Conservation (phyloP, 2,329 filamentous ascomycete species). For the Colletotrichum magnum region DNA sequence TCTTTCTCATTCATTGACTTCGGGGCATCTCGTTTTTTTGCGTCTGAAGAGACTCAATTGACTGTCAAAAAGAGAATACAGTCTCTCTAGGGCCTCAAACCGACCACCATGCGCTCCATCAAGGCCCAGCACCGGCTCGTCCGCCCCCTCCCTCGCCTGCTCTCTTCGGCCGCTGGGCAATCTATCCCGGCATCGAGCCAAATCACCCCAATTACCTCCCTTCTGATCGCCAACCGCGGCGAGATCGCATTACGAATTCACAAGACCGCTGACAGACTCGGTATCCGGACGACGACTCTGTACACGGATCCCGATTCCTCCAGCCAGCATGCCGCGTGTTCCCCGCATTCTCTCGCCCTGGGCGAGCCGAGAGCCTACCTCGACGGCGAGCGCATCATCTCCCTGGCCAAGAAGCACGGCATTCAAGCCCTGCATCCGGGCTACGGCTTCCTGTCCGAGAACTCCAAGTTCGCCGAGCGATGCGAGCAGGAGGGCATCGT, state of each 20-base stretch:
- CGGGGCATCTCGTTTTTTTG: background rate
- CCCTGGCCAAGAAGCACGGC: constrained; percentile 85
- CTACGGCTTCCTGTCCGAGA: constrained; percentile 96
- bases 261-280: constrained; percentile 87
- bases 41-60: constrained; percentile 9
- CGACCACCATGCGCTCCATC: constrained; percentile 67
- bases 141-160: constrained; percentile 57
- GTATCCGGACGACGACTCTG: constrained; percentile 92
- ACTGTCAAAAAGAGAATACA: background rate
- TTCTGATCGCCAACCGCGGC: constrained; percentile 96
- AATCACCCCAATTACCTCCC: constrained; percentile 75
- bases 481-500: constrained; percentile 92
- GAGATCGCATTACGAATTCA: constrained; percentile 97
- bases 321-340: constrained; percentile 90
- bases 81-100: background rate
- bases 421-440: constrained; percentile 96
- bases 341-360: constrained; percentile 86
- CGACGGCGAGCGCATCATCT: constrained; percentile 92
- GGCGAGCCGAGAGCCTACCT: constrained; percentile 89
- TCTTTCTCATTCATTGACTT: background rate
- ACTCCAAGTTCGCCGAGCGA: constrained; percentile 88
- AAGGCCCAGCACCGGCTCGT: constrained; percentile 65
- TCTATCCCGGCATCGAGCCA: constrained; percentile 41
- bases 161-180: constrained; percentile 45
- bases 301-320: constrained; percentile 93